These are phyloP conservation scores for Dipodascus albidus DNA, from an alignment of 805 yeast genomes.

Conservation along the genomic window DNA sequence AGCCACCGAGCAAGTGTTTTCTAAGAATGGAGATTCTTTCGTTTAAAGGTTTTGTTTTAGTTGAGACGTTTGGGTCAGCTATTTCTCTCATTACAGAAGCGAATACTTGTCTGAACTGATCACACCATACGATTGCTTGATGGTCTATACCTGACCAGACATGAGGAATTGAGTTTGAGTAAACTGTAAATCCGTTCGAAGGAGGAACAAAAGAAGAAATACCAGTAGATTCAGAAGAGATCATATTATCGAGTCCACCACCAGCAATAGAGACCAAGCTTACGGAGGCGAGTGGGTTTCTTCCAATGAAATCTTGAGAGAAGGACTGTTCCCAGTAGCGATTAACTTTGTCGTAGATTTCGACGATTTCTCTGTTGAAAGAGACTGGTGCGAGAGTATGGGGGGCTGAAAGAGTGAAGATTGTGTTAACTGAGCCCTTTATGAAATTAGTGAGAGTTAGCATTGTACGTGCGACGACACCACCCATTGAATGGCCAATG, in stretches of 20 bases:
- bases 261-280: conserved; percentile 82
- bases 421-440: conserved; percentile 65
- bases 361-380: conserved; percentile 78
- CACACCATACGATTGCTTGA: conserved; percentile 94
- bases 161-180: conserved; percentile 73
- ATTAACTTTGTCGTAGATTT: conserved; percentile 62
- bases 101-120: conserved; percentile 59
- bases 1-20: conserved; percentile 26
- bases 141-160: conserved; percentile 96
- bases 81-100: conserved; percentile 50
- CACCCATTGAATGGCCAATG: conserved; percentile 96
- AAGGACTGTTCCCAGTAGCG: conserved; percentile 69
- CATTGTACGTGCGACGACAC: conserved; percentile 81
- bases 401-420: conserved; percentile 80
- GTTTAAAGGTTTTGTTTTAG: conserved; percentile 36
- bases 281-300: conserved; percentile 40
- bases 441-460: conserved; percentile 67
- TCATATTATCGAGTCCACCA: conserved; percentile 61
- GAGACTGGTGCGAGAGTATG: conserved; percentile 89
- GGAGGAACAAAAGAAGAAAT: conserved; percentile 61
- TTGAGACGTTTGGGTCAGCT: conserved; percentile 36
- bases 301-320: conserved; percentile 29
- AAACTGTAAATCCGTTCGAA: conserved; percentile 69
- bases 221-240: conserved; percentile 86
- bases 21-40: conserved; percentile 51